Evolutionary conservation across 2,329 filamentous ascomycete species (phyloP), one percentile per base, ranked within the genome.

Genomic region (Pseudocercospora musae): DNA sequence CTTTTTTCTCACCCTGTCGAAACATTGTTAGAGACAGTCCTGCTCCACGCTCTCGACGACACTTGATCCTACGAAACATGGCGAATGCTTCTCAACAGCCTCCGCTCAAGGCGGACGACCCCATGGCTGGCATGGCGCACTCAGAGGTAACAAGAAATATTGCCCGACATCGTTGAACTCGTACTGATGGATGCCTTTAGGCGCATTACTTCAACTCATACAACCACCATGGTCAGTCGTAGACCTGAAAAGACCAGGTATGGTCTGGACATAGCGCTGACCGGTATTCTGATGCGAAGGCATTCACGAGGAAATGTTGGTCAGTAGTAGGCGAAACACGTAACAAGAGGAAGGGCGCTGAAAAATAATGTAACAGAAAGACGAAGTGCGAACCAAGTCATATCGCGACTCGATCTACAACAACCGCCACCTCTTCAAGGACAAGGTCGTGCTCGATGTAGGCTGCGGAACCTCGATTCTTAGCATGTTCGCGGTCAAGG

Each of bases 201-300:
- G 92, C 96, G 79, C 95, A 98, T 80, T 99, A 98, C 84, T 98
- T 98, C 83, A 98, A 97, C 82, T 96, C 93, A 79, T 98, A 98
- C 79, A 96, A 98, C 78, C 95, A 98, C 81, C 94, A 98, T 85
- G 94, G 93, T 93, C 87, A 78, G 82, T 82, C 67, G 62, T 29
- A 49, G 18, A 11, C n/a, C 18, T 10, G n/a, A 11, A 27, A 50
- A 13, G 18, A 20, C 18, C 52, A n/a, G 10, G 21, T 3, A 5
- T 18, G 55, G 29, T 31, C 15, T 50, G 50, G 18, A 42, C 5
- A 37, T 31, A 21, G 52, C 50, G 64, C 58, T 71, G 69, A 76
- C 78, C 78, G 75, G 76, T 77, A 72, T 73, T 74, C 75, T 13
- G 49, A 53, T n/a, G 70, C 69, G 68, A 73, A 94, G 91, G 92